A percentile compares a stretch with the other conserved stretches of the same genome.
phyloP scores from a whole-genome alignment of 495 filamentous ascomycete species.

The Peziza echinospora region DNA sequence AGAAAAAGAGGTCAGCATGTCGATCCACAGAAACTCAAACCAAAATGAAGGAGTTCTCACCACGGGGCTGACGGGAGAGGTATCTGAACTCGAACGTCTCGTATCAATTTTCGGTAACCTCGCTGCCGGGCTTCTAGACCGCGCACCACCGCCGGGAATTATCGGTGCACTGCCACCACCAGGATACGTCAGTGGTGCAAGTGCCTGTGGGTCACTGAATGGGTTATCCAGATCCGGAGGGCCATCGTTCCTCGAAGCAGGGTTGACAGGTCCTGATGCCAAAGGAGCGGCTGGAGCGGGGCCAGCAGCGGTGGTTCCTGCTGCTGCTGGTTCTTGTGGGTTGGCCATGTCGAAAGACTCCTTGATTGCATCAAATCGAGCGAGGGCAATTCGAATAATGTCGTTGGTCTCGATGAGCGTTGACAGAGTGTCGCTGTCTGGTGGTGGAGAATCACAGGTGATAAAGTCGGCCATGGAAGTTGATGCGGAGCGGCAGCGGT shows the following conservation, averaged over 20 bases:
- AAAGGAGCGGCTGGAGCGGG: not conserved
- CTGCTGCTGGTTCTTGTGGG: no score
- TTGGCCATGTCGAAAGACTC: constrained; percentile 34
- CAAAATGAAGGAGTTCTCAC: no score
- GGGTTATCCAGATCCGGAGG: not conserved
- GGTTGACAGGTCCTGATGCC: not conserved
- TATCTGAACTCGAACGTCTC: not conserved
- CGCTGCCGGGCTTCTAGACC: not conserved
- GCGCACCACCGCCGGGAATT: not conserved
- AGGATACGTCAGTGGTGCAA: not conserved
- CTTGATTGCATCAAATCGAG: constrained; percentile 57
- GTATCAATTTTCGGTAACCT: not conserved
- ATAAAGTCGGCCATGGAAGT: constrained; percentile 70
- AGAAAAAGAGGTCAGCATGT: no score
- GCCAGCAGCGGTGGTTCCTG: no score
- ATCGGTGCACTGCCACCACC: not conserved
- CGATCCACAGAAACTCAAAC: no score
- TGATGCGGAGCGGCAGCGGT: constrained; percentile 62
- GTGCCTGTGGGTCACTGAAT: not conserved
- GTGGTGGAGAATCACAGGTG: constrained; percentile 43
- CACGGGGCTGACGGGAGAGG: not conserved
- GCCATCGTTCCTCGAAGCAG: not conserved
- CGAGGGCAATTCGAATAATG: constrained; percentile 52
- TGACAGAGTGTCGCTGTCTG: constrained; percentile 75
- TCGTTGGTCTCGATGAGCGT: constrained; percentile 91